Evolutionary conservation across 2,329 filamentous ascomycete genomes (phyloP), one percentile per base, ranked within the genome.

Genomic region (Cercospora sp.): DNA sequence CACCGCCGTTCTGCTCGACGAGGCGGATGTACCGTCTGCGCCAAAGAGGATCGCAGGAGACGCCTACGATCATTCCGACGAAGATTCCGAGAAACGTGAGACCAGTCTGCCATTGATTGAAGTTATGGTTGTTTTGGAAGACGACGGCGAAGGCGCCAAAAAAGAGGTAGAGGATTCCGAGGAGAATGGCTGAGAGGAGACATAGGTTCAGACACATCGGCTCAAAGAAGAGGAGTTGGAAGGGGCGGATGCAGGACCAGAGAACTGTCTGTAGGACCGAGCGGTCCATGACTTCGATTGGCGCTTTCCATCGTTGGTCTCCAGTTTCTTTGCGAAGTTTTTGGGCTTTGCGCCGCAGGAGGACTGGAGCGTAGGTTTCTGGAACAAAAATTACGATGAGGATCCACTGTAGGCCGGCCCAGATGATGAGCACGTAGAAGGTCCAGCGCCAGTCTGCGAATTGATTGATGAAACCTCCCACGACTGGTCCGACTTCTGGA

Each of bases 131-230:
- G 55, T 85, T 86, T 28, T 84, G 79, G 76, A 97, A 97, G 16
- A 97, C 89, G 55, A 96, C 82, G 5, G 90, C 87, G 75, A 97
- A 97, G 0, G 93, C 74, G 21, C 93, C 93, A 78, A 97, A 96
- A 82, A 96, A 97, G 45, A 97, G 87, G 77, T 97, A 97, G 2
- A 97, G 82, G 55, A 97, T 90, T 5, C 93, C 94, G 7, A 97
- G 84, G n/a, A 97, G 82, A 64, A 97, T 87, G 45, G 93, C 92
- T 0, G 91, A 92, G 74, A 94, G 91, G 24, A 95, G 81, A 79
- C 93, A 95, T 28, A 97, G 87, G 72, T 89, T 88, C 66, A 95
- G 82, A 68, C 90, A 91, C 92, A 97, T 97, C 71, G 91, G 92
- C 82, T 78, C 77, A 64, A 91, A 86, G 61, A 90, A 79, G 65